Evolutionary conservation across 805 yeast species (phyloP).

Genomic region (Barnettozyma wickerhamii): DNA sequence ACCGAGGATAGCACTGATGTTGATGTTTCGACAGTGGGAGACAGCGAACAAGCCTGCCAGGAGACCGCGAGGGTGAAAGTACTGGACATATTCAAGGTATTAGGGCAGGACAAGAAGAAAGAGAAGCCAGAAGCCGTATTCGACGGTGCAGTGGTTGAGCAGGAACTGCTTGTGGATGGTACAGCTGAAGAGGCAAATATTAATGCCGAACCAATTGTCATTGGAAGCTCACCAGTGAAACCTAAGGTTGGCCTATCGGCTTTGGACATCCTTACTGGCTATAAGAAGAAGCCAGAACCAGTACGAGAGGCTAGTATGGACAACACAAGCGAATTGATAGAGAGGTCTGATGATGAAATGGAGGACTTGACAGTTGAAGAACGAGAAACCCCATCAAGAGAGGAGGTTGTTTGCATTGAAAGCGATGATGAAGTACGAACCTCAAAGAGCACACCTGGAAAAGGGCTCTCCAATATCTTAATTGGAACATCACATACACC

Average conservation of each 20-base stretch:
- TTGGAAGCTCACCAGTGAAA: background rate
- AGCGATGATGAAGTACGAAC: background rate
- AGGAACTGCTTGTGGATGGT: too few relatives aligned
- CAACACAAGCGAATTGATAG: background rate
- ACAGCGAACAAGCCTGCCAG: background rate
- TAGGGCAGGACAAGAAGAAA: background rate
- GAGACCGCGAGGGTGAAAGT: constrained; percentile 2
- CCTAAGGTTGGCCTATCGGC: constrained; percentile 13
- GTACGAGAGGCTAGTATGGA: too few relatives aligned
- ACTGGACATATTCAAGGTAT: constrained; percentile 7
- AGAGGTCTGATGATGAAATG: background rate
- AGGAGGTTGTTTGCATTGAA: background rate
- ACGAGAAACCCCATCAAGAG: background rate
- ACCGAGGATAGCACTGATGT: constrained; percentile 6
- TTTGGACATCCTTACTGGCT: constrained; percentile 14
- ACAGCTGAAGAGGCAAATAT: background rate
- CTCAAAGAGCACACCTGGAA: background rate
- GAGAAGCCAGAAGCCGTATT: background rate
- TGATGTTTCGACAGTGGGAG: background rate
- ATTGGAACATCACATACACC: background rate
- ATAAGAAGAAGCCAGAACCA: background rate
- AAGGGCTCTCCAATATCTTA: constrained; percentile 1
- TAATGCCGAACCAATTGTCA: background rate
- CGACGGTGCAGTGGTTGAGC: too few relatives aligned
- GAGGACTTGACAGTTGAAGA: background rate